A percentile compares a stretch with the other conserved stretches of the same genome.
Conservation (phyloP, 2,329 filamentous ascomycete genomes). For the Fusarium equiseti region DNA sequence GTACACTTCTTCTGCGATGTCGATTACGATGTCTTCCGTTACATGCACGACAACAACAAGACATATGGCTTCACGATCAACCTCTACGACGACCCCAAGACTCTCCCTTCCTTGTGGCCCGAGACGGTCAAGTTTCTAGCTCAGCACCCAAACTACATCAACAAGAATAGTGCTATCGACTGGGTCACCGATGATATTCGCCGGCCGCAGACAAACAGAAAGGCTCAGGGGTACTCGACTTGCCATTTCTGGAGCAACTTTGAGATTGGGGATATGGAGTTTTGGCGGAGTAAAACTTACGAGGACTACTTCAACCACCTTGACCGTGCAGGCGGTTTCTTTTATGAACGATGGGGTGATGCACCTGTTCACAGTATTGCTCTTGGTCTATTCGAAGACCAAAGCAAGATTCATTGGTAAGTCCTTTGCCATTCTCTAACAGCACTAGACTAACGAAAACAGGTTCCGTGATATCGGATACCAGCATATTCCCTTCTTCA, state of each 20-base stretch:
- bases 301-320: constrained; percentile 97
- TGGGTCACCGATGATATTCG: constrained; percentile 86
- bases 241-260: constrained; percentile 99
- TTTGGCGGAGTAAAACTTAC: constrained; percentile 91
- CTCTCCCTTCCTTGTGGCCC: constrained; percentile 92
- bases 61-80: constrained; percentile 99
- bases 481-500: constrained; percentile 98
- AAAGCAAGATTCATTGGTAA: constrained; percentile 91
- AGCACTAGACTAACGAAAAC: constrained; percentile 3
- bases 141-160: constrained; percentile 83
- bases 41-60: constrained; percentile 98
- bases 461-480: constrained; percentile 99
- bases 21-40: constrained; percentile 98
- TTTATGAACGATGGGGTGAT: constrained; percentile 98
- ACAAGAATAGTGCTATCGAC: constrained; percentile 84
- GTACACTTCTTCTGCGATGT: constrained; percentile 99
- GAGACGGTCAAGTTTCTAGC: constrained; percentile 92
- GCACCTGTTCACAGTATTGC: constrained; percentile 97
- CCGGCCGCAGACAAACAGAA: constrained; percentile 81
- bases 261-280: constrained; percentile 91
- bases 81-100: constrained; percentile 90
- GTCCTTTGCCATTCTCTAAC: constrained; percentile 48
- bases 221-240: constrained; percentile 93
- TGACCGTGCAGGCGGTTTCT: constrained; percentile 97
- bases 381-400: constrained; percentile 90